Evolutionary conservation across 306 rosid species (phyloP).

Genomic region (Calophaca sinica): DNA sequence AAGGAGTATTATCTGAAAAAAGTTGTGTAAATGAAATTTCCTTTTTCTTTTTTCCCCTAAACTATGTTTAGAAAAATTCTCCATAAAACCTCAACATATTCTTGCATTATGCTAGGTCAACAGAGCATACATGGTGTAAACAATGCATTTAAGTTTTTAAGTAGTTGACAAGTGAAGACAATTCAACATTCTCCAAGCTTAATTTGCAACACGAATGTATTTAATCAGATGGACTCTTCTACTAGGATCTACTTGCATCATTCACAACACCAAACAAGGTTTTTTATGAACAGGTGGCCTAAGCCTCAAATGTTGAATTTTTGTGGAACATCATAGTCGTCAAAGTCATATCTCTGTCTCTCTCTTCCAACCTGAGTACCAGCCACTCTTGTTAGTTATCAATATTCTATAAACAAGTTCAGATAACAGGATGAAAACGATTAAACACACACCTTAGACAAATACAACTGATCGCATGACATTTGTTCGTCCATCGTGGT

Average conservation of each 20-base stretch:
- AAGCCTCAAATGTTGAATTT: conserved; percentile 61
- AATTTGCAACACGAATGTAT: background rate
- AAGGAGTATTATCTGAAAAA: too few relatives aligned
- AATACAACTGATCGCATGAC: conserved; percentile 72
- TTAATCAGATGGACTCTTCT: conserved; percentile 6
- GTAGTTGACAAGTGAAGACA: conserved; percentile 17
- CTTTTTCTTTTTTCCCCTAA: too few relatives aligned
- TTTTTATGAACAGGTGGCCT: conserved; percentile 28
- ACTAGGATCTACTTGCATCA: conserved; percentile 8
- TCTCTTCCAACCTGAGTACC: conserved; percentile 76
- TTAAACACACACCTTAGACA: conserved; percentile 63
- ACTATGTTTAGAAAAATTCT: too few relatives aligned
- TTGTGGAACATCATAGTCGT: conserved; percentile 82
- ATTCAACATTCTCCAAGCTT: conserved; percentile 1
- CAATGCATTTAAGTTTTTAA: background rate
- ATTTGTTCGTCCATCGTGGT: conserved; percentile 69
- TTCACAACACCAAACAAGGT: conserved; percentile 35
- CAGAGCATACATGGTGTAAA: conserved; percentile 9
- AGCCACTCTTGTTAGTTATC: conserved; percentile 11
- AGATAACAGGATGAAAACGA: background rate
- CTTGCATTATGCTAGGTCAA: background rate
- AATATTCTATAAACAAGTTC: conserved; percentile 24
- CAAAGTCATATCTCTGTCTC: conserved; percentile 75
- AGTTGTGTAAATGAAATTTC: too few relatives aligned
- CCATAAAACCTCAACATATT: background rate